Percentiles rank a stretch among this genome's conserved stretches.
These are phyloP conservation scores for Fusarium bactridioides DNA, from an alignment of 2,329 filamentous ascomycete genomes.

Conservation along the genomic window DNA sequence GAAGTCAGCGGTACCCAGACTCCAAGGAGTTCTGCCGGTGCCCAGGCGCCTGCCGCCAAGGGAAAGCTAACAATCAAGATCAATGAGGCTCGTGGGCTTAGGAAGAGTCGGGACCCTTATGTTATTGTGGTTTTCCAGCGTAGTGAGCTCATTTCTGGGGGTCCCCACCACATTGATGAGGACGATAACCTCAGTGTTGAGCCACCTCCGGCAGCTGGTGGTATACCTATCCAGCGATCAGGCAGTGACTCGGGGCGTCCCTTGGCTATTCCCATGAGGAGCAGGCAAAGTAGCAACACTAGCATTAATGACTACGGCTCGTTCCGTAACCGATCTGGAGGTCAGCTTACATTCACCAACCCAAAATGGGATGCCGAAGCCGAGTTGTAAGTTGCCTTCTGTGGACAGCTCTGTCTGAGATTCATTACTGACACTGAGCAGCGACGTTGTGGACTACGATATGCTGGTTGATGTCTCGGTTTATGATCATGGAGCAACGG, in stretches of 20 bases:
- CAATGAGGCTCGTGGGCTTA: conserved; percentile 81
- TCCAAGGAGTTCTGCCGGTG: conserved; percentile 56
- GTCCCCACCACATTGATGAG: conserved; percentile 72
- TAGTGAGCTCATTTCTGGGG: conserved; percentile 93
- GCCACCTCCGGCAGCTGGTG: conserved; percentile 57
- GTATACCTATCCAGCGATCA: conserved; percentile 71
- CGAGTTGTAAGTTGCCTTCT: conserved; percentile 75
- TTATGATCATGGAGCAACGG: conserved; percentile 81
- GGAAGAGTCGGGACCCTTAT: conserved; percentile 87
- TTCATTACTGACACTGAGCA: conserved; percentile 49
- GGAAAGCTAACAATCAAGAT: conserved; percentile 93
- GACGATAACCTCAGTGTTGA: conserved; percentile 59
- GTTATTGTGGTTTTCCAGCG: conserved; percentile 97
- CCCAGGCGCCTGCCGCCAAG: conserved; percentile 75
- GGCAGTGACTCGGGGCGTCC: conserved; percentile 82
- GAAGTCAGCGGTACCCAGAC: conserved; percentile 63
- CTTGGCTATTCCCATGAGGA: conserved; percentile 97
- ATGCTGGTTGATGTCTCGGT: conserved; percentile 92
- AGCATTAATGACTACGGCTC: conserved; percentile 74
- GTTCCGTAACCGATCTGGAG: conserved; percentile 66
- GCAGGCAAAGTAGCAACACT: conserved; percentile 94
- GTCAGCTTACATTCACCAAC: conserved; percentile 70
- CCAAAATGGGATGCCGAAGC: conserved; percentile 97
- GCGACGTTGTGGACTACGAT: conserved; percentile 91
- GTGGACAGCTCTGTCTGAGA: not conserved